phyloP scores from a whole-genome alignment of 441 rosid genomes.

The Adansonia madagascariensis region DNA sequence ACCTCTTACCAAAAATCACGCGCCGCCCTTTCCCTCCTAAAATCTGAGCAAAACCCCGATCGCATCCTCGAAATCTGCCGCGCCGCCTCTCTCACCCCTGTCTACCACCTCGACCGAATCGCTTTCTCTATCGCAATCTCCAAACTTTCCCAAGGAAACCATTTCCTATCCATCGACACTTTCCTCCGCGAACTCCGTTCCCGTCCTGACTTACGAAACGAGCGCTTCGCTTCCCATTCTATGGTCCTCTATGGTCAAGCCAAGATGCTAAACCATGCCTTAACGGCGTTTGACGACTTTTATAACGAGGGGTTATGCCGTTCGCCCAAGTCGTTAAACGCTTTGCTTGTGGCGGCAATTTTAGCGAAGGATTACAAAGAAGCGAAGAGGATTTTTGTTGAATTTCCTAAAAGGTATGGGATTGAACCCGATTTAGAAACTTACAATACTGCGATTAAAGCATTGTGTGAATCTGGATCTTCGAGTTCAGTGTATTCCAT shows the following conservation, averaged over 20 bases:
- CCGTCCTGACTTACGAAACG: constrained; percentile 62
- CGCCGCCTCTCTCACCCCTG: constrained; percentile 71
- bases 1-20: constrained; percentile 61
- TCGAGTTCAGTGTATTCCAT: constrained; percentile 65
- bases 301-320: constrained; percentile 45
- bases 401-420: constrained; percentile 58
- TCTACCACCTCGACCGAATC: constrained; percentile 57
- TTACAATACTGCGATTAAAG: constrained; percentile 60
- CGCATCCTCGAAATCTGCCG: constrained; percentile 78
- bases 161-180: constrained; percentile 47
- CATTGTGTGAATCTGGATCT: constrained; percentile 65
- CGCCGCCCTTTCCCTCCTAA: constrained; percentile 70
- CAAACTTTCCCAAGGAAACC: constrained; percentile 51
- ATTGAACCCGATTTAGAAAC: constrained; percentile 64
- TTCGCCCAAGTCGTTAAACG: constrained; percentile 60
- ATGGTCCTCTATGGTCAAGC: constrained; percentile 80
- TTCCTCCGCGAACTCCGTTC: constrained; percentile 60
- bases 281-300: constrained; percentile 53
- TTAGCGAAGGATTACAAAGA: constrained; percentile 59
- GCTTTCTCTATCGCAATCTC: constrained; percentile 71
- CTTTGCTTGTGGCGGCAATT: constrained; percentile 63
- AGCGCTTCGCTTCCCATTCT: constrained; percentile 63
- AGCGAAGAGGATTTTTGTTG: constrained; percentile 62
- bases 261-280: constrained; percentile 66
- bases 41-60: constrained; percentile 64